Evolutionary conservation across 257 asterid genomes (phyloP), one percentile per base, ranked within the genome.

Genomic region (Ilex asprella): DNA sequence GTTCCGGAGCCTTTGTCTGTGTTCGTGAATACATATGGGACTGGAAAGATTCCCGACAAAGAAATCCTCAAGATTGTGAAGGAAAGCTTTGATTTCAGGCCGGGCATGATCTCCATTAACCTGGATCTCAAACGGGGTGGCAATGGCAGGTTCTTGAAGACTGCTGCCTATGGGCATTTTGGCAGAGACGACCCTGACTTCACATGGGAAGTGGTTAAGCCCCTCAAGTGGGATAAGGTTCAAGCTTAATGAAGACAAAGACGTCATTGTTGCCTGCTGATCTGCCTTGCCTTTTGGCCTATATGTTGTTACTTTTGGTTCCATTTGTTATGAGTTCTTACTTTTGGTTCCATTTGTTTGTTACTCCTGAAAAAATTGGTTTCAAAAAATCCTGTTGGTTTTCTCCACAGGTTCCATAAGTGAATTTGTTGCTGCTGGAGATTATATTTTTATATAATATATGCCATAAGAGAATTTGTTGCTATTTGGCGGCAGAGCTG

Each of bases 51-150:
- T 29, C 70, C 75, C 0, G 81, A 76, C 61, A 76, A 64, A 58
- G 77, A 76, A 55, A 76, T 76, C 15, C 67, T 76, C 39, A 30
- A 76, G 77, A 64, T 76, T 43, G 81, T 76, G 61, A 76, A 76
- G 77, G 77, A 71, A 67, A 57, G n/a, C 67, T 76, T 76, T 21
- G 81, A 76, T 76, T 76, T 76, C 69, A 71, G 81, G 75, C 81
- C 81, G 1, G 81, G 81, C 7, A 76, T 76, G 81, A 76, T 76
- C 9, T 65, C 81, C 31, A 76, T 71, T 52, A 76, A 71, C 68
- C 53, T 76, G 51, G 81, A 76, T 44, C 70, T 76, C 2, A 76
- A 71, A 64, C 71, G 77, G 46, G 81, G 81, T 16, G 74, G 76
- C 16, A 66, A 73, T 10, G 44, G 35, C 54, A 60, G 81, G 70